Percentiles rank a stretch among this genome's conserved stretches.
Conservation (phyloP, 2,329 filamentous ascomycete genomes). For the Graphiopsis chlorocephala region DNA sequence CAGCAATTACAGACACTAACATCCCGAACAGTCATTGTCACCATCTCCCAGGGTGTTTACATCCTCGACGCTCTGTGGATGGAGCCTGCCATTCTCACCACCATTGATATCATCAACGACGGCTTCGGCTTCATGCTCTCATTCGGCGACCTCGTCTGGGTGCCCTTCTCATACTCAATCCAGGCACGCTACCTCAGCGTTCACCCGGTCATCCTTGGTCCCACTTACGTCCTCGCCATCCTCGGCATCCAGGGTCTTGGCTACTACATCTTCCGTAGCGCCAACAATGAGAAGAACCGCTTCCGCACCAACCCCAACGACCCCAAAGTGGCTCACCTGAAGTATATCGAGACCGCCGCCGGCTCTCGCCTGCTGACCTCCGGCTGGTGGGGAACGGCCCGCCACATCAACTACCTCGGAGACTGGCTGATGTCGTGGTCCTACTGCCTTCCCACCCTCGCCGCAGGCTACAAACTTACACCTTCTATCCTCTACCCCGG, state of each 20-base stretch:
- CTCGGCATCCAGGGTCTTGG: conserved; percentile 66
- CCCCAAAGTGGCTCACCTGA: conserved; percentile 72
- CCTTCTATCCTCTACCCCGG: conserved; percentile 55
- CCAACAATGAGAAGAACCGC: conserved; percentile 91
- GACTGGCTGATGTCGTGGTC: conserved; percentile 95
- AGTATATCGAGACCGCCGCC: conserved; percentile 78
- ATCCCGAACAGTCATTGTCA: conserved; percentile 58
- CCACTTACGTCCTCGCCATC: conserved; percentile 62
- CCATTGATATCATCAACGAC: conserved; percentile 89
- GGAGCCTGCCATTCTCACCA: conserved; percentile 85
- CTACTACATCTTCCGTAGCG: conserved; percentile 90
- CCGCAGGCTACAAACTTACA: conserved; percentile 75
- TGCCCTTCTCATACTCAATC: conserved; percentile 83
- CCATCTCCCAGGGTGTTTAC: conserved; percentile 75
- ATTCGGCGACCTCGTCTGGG: conserved; percentile 90
- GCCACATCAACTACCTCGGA: conserved; percentile 94
- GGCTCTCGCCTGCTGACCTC: conserved; percentile 79
- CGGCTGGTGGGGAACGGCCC: conserved; percentile 89
- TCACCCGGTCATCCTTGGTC: conserved; percentile 76
- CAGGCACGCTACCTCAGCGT: conserved; percentile 82
- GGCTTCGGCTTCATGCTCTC: conserved; percentile 94
- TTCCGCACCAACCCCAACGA: conserved; percentile 87
- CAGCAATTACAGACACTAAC: conserved; percentile 12
- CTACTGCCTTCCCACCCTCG: conserved; percentile 80
- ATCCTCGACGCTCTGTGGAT: conserved; percentile 81